These are phyloP conservation scores for Sonneratia caseolaris DNA, from an alignment of 345 rosid genomes.

Conservation along the genomic window DNA sequence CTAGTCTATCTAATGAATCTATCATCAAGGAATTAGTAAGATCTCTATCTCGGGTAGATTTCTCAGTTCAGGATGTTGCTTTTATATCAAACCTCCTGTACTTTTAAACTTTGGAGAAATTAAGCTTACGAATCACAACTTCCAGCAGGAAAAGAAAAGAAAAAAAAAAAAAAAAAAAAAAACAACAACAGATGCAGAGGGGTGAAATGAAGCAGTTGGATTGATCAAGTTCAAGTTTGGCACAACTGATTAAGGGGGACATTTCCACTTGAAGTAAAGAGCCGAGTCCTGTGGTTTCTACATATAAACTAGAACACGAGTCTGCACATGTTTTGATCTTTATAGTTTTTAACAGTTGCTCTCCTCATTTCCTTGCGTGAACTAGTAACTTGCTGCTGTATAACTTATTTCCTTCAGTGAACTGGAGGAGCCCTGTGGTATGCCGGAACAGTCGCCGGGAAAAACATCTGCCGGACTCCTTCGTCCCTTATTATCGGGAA, in stretches of 20 bases:
- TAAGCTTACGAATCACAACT: not conserved
- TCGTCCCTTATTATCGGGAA: slow-evolving; percentile 35
- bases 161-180: too few relatives aligned
- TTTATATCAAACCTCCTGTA: too few relatives aligned
- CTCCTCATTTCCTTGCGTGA: not conserved
- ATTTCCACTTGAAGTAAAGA: not conserved
- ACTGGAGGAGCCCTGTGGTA: slow-evolving; percentile 28
- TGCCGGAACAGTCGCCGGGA: slow-evolving; percentile 35
- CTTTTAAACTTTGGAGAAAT: not conserved
- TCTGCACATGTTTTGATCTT: not conserved
- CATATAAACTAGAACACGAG: not conserved
- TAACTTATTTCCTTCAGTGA: slow-evolving; percentile 3
- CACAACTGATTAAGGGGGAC: not conserved
- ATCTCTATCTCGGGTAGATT: too few relatives aligned
- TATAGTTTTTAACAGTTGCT: not conserved
- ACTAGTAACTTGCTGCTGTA: not conserved
- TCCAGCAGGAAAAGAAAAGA: not conserved
- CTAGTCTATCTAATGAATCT: too few relatives aligned
- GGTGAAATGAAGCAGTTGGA: not conserved
- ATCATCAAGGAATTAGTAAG: too few relatives aligned
- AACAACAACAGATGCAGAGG: not conserved
- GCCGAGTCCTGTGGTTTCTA: not conserved
- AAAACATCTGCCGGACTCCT: slow-evolving; percentile 38
- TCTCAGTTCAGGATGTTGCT: too few relatives aligned
- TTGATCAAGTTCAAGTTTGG: not conserved